Base-by-base conservation (phyloP, 2,329 filamentous ascomycete genomes). In the Beauveria sp. region DNA sequence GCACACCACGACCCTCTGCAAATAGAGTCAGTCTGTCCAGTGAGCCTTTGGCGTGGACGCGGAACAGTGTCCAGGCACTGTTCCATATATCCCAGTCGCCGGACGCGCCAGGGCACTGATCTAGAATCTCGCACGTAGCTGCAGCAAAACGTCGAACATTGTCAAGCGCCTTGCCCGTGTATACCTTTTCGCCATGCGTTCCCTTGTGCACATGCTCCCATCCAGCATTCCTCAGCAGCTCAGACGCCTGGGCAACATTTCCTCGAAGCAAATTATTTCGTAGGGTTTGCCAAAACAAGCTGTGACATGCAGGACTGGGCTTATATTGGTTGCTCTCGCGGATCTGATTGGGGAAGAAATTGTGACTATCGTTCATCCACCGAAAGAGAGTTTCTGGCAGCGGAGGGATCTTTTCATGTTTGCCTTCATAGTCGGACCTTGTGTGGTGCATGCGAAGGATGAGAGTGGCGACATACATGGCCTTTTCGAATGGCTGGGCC, bases 271-370 rank as follows among this genome's bases (percentile, higher is more conserved):
- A 79, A 16, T 86, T 80, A 61, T 85, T 84, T 67, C 88, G 89
- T n/a, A 96, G 78, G 1, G 86, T 86, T 70, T 93, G 90, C 93
- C 93, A 98, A 75, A 91, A 98, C 42, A 89, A 79, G 28, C 81
- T 78, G 69, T 95, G 90, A 49, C 86, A 85, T 2, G 91, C 88
- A 24, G 92, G 90, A 63, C 89, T 89, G 1, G 90, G 89, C 51
- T 81, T 80, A 67, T 86, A 76, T 31, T 80, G 79, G 64, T 83
- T 77, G 26, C 97, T 81, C 4, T 86, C 79, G 43, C 85, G 79
- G 26, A 89, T 77, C 68, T 93, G 88, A 57, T 85, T 81, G 2
- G 82, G 81, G 67, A 89, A 89, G 28, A 88, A 82, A 65, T 89
- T 86, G 70, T 96, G 91, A 69, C 90, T 84, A 18, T 81, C 80